Percentiles rank a stretch among this genome's conserved stretches.
Conservation (phyloP, 257 asterid genomes). For the Gentiana dahurica region DNA sequence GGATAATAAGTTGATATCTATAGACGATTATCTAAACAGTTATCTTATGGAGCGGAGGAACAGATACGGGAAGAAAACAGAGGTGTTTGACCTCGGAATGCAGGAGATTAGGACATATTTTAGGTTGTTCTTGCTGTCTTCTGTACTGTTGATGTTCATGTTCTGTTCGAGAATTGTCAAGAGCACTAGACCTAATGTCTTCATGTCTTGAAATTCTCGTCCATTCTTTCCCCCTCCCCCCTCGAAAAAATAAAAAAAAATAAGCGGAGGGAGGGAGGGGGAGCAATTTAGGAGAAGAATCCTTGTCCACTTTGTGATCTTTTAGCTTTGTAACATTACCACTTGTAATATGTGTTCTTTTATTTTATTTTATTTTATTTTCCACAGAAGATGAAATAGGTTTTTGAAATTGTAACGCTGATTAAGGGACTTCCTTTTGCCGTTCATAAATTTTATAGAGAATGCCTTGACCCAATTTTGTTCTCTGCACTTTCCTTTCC, state of each 20-base stretch:
- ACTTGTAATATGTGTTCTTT: neutral
- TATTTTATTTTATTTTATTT: neutral
- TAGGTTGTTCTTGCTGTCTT: slow-evolving; percentile 81
- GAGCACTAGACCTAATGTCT: slow-evolving; percentile 68
- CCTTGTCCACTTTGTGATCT: slow-evolving; percentile 4
- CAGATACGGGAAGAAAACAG: slow-evolving; percentile 78
- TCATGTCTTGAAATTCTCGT: slow-evolving; percentile 38
- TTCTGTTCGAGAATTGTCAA: slow-evolving; percentile 94
- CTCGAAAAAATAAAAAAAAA: neutral
- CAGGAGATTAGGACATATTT: slow-evolving; percentile 90
- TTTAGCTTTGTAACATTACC: neutral
- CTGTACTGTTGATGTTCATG: slow-evolving; percentile 87
- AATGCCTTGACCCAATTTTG: too few relatives aligned
- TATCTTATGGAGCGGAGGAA: slow-evolving; percentile 75
- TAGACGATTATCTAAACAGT: slow-evolving; percentile 85
- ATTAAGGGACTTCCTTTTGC: neutral
- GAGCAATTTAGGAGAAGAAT: slow-evolving; percentile 5
- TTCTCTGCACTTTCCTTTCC: too few relatives aligned
- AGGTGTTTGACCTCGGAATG: slow-evolving; percentile 87
- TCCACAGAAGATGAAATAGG: neutral
- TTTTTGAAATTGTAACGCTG: neutral
- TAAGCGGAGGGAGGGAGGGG: slow-evolving; percentile 13
- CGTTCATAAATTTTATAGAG: too few relatives aligned
- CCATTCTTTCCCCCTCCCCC: slow-evolving; percentile 7
- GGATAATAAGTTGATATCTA: slow-evolving; percentile 63